These are phyloP conservation scores for Coriolopsis trogii DNA, from an alignment of 1,284 basidiomycete species.

Conservation along the genomic window DNA sequence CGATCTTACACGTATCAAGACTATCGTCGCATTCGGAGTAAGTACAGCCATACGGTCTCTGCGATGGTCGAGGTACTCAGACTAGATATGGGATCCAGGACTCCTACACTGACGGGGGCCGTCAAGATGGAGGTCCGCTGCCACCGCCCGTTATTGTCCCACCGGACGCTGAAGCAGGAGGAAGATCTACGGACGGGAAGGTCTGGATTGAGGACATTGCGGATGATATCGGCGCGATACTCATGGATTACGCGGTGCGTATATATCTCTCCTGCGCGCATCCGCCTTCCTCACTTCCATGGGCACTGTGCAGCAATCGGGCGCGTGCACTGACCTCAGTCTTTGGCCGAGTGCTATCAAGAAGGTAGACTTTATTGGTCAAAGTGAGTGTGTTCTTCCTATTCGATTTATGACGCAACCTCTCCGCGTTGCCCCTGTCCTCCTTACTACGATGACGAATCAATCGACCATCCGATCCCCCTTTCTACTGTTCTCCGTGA, in stretches of 20 bases:
- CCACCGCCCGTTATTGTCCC: constrained; percentile 35
- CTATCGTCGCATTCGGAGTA: constrained; percentile 45
- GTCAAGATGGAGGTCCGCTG: constrained; percentile 36
- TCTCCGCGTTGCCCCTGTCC: too few relatives aligned
- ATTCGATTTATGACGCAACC: too few relatives aligned
- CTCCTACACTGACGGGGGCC: constrained; percentile 39
- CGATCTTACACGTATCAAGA: constrained; percentile 34
- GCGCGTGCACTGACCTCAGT: constrained; percentile 39
- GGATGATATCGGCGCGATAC: constrained; percentile 33
- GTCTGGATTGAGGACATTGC: constrained; percentile 41
- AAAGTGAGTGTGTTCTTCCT: constrained; percentile 35
- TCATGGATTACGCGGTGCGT: constrained; percentile 50
- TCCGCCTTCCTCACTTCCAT: background rate
- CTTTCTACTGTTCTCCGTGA: too few relatives aligned
- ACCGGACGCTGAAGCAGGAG: constrained; percentile 35
- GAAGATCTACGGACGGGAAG: constrained; percentile 39
- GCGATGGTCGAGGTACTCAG: background rate
- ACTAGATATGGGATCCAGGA: constrained; percentile 23
- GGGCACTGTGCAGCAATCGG: constrained; percentile 30
- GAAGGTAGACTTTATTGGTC: constrained; percentile 37
- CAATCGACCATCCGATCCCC: too few relatives aligned
- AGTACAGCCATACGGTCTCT: too few relatives aligned
- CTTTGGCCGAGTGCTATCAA: constrained; percentile 35
- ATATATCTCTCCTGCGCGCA: background rate
- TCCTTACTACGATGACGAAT: too few relatives aligned